A percentile compares a stretch with the other conserved stretches of the same genome.
These are phyloP conservation scores for Solanum stenotomum DNA, from an alignment of 257 asterid genomes.

Conservation along the genomic window DNA sequence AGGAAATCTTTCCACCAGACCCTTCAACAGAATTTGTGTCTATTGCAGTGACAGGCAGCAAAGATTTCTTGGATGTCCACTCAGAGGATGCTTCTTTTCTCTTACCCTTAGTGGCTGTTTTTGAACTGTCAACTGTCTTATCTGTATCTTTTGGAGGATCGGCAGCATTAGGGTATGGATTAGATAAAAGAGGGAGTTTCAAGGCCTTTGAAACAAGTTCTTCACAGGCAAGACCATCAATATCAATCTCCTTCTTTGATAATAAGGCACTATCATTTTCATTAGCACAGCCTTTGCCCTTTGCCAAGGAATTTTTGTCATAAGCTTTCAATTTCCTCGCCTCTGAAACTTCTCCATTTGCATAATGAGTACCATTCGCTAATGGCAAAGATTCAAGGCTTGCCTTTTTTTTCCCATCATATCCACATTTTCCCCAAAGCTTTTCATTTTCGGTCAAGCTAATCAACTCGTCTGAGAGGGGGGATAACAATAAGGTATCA, in stretches of 20 bases:
- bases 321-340: conserved; percentile 31
- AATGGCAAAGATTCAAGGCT: conserved; percentile 23
- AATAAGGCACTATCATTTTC: conserved; percentile 21
- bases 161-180: conserved; percentile 21
- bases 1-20: conserved; percentile 28
- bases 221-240: conserved; percentile 48
- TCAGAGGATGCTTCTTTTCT: conserved; percentile 24
- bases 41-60: conserved; percentile 25
- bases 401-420: conserved; percentile 20
- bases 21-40: conserved; percentile 34
- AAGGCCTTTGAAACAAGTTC: conserved; percentile 69
- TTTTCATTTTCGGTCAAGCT: conserved; percentile 33
- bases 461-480: conserved; percentile 60
- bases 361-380: conserved; percentile 42
- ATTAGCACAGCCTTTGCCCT: conserved; percentile 11
- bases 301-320: conserved; percentile 22
- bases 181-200: conserved; percentile 76
- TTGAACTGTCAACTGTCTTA: conserved; percentile 12
- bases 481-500: conserved; percentile 53
- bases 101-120: conserved; percentile 15
- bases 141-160: conserved; percentile 30
- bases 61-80: conserved; percentile 30
- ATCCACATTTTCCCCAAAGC: conserved; percentile 34
- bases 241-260: conserved; percentile 41
- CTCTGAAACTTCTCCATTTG: conserved; percentile 30